Evolutionary conservation across 1,284 basidiomycete genomes (phyloP), one percentile per base, ranked within the genome.

Genomic region (Ceratobasidium papillatum): DNA sequence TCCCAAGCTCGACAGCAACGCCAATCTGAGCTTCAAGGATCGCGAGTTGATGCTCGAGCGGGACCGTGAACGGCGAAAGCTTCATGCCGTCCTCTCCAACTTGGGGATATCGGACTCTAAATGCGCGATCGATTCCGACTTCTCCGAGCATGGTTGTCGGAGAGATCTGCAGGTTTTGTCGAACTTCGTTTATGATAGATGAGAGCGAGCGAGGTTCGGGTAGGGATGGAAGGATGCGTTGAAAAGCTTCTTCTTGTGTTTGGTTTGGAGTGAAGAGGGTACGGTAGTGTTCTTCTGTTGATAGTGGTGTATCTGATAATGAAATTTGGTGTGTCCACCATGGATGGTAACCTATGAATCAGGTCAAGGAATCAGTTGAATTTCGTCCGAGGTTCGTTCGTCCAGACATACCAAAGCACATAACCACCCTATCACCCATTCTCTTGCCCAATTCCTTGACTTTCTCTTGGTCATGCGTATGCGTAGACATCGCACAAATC

Each of bases 241-340:
- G 80, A 73, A 93, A 88, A 27, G 81, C 81, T 41, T 84, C 84
- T 32, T 80, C 75, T 30, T 82, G 79, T 12, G 85, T 79, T 47
- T 78, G 73, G 72, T 80, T 77, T 3, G 80, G 63, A 0, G 74
- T 56, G 77, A 94, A 89, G 45, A 94, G 84, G 1, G 78, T 77
- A 27, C 84, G 82, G 80, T 94, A 95, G 81, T 95, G 94, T 14
- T 85, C 83, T 76, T 88, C 86, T 79, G 89, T 93, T 1, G 78
- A 69, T 3, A 75, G 85, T 83, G 77, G 78, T 43, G 41, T 72
- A 74, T 69, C 82, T 72, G 76, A 75, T 38, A 88, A 81, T 2
- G 90, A 86, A 77, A 95, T 91, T 78, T 85, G 85, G 80, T 94
- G 89, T 2, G 88, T 84, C 81, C 92, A 94, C 94, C 93, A 95